Base-by-base conservation (phyloP, 2,329 filamentous ascomycete species). In the Ophiostoma sp. region DNA sequence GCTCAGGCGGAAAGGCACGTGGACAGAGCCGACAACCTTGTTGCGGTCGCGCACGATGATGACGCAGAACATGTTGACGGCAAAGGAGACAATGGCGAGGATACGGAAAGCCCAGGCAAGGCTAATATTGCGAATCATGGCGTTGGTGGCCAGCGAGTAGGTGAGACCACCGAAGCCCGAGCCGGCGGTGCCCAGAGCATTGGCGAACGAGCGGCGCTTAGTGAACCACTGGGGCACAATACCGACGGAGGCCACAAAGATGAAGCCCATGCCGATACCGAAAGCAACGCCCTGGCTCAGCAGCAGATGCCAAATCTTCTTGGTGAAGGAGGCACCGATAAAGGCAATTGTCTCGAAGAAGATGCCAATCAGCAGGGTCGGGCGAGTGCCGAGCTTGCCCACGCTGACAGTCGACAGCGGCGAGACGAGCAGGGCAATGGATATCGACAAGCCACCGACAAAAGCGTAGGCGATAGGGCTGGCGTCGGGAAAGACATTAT, bases 221-320 rank as follows among this genome's bases (percentile, higher is more conserved):
- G 85, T 87, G 78, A 95, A 95, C 92, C 92, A 94, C 79, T 94
- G 92, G 1, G 92, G 88, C 0, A 92, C 85, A 12, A 94, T 87
- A 45, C 88, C 88, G 2, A 92, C 90, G 4, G 86, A 89, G 0
- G 88, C 88, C 0, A 92, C 91, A 79, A 94, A 95, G 11, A 91
- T 83, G 73, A 95, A 91, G 0, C 93, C 93, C 87, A 95, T 91
- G 2, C 92, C 93, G 28, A 91, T 80, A n/a, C 93, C 93, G 75
- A 95, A 95, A 71, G 90, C 88, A 2, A 95, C 78, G 4, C 93
- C 93, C 79, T 95, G 93, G 6, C 87, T 88, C 0, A 95, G 85
- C 73, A 94, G 90, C 0, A 96, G 85, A 48, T 95, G 92, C 91
- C 92, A 95, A 73, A 93, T 90, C 72, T 88, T 78, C 19, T 79